Evolutionary conservation across 2,329 filamentous ascomycete species (phyloP), one percentile per base, ranked within the genome.

Genomic region (Penicillium oxalicum): DNA sequence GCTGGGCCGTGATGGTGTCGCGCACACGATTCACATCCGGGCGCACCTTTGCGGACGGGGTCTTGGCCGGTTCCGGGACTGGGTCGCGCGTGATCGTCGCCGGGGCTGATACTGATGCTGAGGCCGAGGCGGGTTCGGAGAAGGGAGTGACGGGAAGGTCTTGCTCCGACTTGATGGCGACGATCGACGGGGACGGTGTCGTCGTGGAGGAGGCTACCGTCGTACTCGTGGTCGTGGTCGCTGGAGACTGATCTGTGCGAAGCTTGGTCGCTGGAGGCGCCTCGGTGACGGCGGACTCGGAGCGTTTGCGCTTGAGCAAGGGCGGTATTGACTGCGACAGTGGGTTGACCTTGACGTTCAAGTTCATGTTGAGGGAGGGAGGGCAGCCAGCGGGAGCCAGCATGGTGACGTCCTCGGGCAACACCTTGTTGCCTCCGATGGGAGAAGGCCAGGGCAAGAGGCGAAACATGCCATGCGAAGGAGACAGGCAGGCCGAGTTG

Each of bases 1-100:
- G 86, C 70, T 96, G 87, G 53, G 89, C 83, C 64, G 90, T 85
- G 64, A 97, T 86, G 33, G 80, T 79, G 59, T 91, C 84, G 64
- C 82, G 82, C 54, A 86, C 78, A 49, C 73, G 74, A 34, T 83
- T 60, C 24, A 61, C 49, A 45, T 68, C 60, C 34, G 64, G 63
- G 11, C 50, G 43, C 40, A 7, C 39, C 13, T 24, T 27, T 25
- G 11, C 25, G 4, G 8, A 11, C 41, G 63, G 62, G 12, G 48
- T 52, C 37, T 51, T 51, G 24, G 54, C 49, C 44, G 53, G 51
- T 43, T 57, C 52, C 42, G 54, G 54, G 45, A 57, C 57, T 47
- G 51, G 53, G 35, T 40, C 50, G 44, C 39, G 47, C 41, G 50
- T 39, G 33, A 45, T 54, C 46, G 56, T 43, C 47, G 51, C 51